phyloP scores from a whole-genome alignment of 768 basidiomycete species.

The Jaapia argillacea region DNA sequence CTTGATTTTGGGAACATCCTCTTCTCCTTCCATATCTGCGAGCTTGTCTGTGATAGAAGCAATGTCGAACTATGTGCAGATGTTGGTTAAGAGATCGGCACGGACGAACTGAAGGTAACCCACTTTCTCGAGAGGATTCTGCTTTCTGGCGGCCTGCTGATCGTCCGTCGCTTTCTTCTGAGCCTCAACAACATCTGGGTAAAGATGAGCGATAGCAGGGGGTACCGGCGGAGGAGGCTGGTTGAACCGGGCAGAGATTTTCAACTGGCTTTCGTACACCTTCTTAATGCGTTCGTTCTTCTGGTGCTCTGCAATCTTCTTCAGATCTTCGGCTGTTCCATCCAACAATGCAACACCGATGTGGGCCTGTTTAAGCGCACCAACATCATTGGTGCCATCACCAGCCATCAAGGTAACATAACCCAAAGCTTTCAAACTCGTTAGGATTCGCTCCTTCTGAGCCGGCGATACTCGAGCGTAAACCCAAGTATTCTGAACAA shows the following conservation, averaged over 20 bases:
- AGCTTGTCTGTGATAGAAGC: conserved; percentile 73
- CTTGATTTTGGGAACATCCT: conserved; percentile 96
- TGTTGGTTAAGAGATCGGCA: conserved; percentile 6
- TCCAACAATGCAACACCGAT: conserved; percentile 91
- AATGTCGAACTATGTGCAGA: conserved; percentile 54
- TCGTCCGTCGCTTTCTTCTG: conserved; percentile 74
- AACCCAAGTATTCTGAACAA: conserved; percentile 95
- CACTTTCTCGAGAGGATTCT: conserved; percentile 89
- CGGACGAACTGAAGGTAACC: conserved; percentile 10
- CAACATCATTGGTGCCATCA: conserved; percentile 98
- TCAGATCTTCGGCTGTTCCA: conserved; percentile 83
- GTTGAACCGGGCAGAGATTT: conserved; percentile 80
- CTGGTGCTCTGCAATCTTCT: conserved; percentile 91
- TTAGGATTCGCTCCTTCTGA: conserved; percentile 94
- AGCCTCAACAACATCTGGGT: conserved; percentile 85
- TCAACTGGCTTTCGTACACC: conserved; percentile 94
- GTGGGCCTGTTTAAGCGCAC: conserved; percentile 96
- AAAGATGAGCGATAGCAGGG: conserved; percentile 72
- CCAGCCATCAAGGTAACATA: conserved; percentile 97
- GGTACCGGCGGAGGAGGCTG: conserved; percentile 94
- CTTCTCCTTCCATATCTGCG: conserved; percentile 89
- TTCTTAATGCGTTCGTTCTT: conserved; percentile 87
- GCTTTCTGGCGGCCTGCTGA: conserved; percentile 54
- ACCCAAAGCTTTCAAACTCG: conserved; percentile 79
- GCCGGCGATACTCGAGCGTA: conserved; percentile 95